These are phyloP conservation scores for Zygosaccharomyces sapae DNA, from an alignment of 1,139 yeast genomes.

Conservation along the genomic window DNA sequence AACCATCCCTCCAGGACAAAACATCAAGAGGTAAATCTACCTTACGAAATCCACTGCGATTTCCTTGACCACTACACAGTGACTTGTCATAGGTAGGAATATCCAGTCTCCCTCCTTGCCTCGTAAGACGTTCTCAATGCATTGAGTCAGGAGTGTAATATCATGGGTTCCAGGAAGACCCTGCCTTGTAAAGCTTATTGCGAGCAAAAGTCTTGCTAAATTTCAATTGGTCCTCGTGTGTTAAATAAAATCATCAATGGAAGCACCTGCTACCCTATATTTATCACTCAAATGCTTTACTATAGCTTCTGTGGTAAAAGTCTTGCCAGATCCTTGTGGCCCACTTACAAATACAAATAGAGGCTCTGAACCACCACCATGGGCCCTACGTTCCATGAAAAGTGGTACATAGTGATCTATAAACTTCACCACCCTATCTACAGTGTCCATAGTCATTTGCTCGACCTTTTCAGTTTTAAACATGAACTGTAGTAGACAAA, in stretches of 20 bases:
- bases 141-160: conserved; percentile 37
- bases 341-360: conserved; percentile 72
- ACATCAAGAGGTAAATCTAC: conserved; percentile 50
- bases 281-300: conserved; percentile 37
- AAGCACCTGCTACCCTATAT: conserved; percentile 51
- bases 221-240: conserved; percentile 53
- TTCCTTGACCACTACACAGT: conserved; percentile 71
- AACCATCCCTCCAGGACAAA: conserved; percentile 93
- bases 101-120: conserved; percentile 24
- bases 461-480: neutral
- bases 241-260: conserved; percentile 82
- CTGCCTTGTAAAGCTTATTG: conserved; percentile 68
- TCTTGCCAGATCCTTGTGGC: conserved; percentile 92
- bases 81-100: conserved; percentile 80
- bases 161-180: conserved; percentile 98
- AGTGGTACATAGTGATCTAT: conserved; percentile 22
- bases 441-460: neutral
- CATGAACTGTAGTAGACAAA: neutral
- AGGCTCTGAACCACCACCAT: conserved; percentile 37
- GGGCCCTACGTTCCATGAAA: conserved; percentile 23
- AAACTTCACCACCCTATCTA: conserved; percentile 18
- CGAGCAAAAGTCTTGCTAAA: conserved; percentile 42
- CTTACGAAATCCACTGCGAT: conserved; percentile 44
- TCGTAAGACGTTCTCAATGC: conserved; percentile 31
- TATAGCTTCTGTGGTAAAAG: conserved; percentile 52